A percentile compares a stretch with the other conserved stretches of the same genome.
phyloP scores from a whole-genome alignment of 176 grass and related monocot genomes.

The Tillandsia fasciculata region DNA sequence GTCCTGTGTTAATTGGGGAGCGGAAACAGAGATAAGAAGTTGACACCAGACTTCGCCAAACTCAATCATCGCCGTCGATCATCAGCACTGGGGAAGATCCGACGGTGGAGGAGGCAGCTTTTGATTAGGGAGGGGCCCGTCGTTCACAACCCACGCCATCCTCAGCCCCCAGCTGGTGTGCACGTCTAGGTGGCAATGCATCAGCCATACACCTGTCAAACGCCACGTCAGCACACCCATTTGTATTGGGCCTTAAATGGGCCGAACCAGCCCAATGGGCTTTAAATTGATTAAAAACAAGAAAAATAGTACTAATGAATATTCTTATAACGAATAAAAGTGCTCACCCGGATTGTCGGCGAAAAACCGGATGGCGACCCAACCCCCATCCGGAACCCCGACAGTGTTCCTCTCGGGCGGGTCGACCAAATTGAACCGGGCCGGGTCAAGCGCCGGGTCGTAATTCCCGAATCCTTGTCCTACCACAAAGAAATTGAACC shows the following conservation, averaged over 20 bases:
- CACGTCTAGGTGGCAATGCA: conserved; percentile 65
- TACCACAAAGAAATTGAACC: conserved; percentile 57
- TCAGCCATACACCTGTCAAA: conserved; percentile 56
- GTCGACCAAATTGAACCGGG: conserved; percentile 45
- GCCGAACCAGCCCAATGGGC: not conserved
- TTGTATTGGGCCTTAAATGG: not conserved
- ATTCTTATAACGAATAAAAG: too few relatives aligned
- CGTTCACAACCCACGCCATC: conserved; percentile 70
- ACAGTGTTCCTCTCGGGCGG: conserved; percentile 62
- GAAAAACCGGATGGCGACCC: conserved; percentile 67
- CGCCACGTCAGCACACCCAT: too few relatives aligned
- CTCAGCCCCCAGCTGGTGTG: conserved; percentile 68
- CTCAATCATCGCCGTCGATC: not conserved
- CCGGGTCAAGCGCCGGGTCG: conserved; percentile 25
- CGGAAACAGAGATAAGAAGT: not conserved
- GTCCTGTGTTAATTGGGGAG: not conserved
- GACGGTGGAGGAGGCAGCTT: conserved; percentile 48
- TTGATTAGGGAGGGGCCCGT: conserved; percentile 42
- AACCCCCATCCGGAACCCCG: conserved; percentile 48
- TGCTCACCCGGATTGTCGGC: conserved; percentile 61
- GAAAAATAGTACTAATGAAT: not conserved
- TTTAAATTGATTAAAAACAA: not conserved
- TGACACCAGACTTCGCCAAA: not conserved
- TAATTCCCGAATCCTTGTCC: conserved; percentile 57
- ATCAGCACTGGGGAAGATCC: conserved; percentile 53